Evolutionary conservation across 345 rosid genomes (phyloP), one percentile per base, ranked within the genome.

Genomic region (Psidium friedrichsthalianum): DNA sequence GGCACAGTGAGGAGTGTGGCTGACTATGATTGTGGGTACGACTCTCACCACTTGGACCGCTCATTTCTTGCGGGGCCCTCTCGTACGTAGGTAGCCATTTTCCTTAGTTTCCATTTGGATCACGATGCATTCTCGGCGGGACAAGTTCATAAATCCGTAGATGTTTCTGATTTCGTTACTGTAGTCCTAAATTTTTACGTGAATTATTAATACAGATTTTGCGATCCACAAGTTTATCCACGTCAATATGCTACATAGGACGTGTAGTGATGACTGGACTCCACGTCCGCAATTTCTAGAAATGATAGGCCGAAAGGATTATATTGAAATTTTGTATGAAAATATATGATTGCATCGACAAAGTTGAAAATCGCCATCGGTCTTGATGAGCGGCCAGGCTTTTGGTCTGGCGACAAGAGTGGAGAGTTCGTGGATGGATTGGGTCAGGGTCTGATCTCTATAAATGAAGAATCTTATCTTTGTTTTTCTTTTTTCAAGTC

Each of bases 261-360:
- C 2, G 22, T 3, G 2, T 9, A 3, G 47, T 1, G 5, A 64
- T 32, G 5, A 32, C 1, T 16, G 0, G 21, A 64, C 1, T 11
- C 5, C 11, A 3, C 20, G 6, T 32, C 20, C 18, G 4, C 0
- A 14, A 29, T 29, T 29, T 61, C 29, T 15, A 6, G 8, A 0
- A 18, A 29, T 29, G 2, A 0, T 7, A 8, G 9, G 3, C 14
- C 13, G 4, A 51, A 32, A 9, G 0, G 1, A 18, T 0, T 18
- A 18, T 11, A 8, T 18, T 5, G 3, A 7, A 18, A 18, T 69
- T 69, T 18, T 3, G 10, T 5, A 5, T 1, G 0, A 2, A 32
- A 2, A 36, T 8, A 8, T 18, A 18, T 1, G 6, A 4, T 0
- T 69, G 8, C 1, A 36, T 69, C 0, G 25, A 20, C 13, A 36